phyloP scores from a whole-genome alignment of 2,329 filamentous ascomycete genomes.

The Fusarium robinianum region DNA sequence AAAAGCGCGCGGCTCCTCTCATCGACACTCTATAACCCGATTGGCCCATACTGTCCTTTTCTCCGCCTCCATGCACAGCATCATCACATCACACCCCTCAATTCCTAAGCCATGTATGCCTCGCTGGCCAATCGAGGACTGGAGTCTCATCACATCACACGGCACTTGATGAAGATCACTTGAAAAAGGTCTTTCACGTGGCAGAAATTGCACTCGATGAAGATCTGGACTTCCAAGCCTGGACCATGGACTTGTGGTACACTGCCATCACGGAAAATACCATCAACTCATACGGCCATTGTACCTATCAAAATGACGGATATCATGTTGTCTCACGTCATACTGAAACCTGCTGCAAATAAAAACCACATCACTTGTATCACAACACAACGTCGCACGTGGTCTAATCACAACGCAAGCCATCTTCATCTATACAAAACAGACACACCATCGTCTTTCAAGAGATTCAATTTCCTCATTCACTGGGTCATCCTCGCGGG shows the following conservation, averaged over 20 bases:
- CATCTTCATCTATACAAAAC: conserved; percentile 30
- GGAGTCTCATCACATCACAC: not conserved
- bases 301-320: too few species aligned
- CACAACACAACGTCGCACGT: not conserved
- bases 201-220: too few species aligned
- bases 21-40: not conserved
- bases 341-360: not conserved
- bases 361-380: not conserved
- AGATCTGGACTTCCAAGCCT: too few species aligned
- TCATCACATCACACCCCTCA: conserved; percentile 10
- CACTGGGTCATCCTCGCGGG: conserved; percentile 6
- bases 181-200: too few species aligned
- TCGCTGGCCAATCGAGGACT: not conserved
- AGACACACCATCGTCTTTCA: conserved; percentile 1
- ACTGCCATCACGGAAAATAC: too few species aligned
- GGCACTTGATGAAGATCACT: too few species aligned
- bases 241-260: too few species aligned
- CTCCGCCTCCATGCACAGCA: not conserved
- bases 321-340: not conserved
- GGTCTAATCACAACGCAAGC: not conserved
- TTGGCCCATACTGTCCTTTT: conserved; percentile 4
- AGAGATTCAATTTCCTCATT: conserved; percentile 9
- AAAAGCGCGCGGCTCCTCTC: conserved; percentile 11
- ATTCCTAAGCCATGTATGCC: not conserved
- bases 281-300: too few species aligned